Evolutionary conservation across 2,329 filamentous ascomycete genomes (phyloP).

Genomic region (Clonostachys rhizophaga): DNA sequence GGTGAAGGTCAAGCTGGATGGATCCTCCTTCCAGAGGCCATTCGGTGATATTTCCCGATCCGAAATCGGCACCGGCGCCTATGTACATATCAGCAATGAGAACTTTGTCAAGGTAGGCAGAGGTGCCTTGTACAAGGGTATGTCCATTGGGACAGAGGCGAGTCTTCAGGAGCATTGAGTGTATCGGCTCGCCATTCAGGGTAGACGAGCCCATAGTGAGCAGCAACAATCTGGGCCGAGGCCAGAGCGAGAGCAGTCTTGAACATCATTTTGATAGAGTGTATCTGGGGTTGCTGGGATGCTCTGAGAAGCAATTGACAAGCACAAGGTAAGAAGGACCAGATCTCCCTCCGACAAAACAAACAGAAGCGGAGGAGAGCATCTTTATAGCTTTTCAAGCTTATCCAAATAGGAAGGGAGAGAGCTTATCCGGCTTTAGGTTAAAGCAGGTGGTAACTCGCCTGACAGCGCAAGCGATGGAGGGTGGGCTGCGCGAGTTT

Average conservation of each 20-base stretch:
- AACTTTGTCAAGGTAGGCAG: not conserved
- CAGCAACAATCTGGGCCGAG: constrained; percentile 28
- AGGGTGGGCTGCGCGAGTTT: no score
- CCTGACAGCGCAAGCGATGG: no score
- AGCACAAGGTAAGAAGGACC: no score
- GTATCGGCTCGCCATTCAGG: constrained; percentile 45
- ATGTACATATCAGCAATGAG: constrained; percentile 1
- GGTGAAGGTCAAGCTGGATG: constrained; percentile 42
- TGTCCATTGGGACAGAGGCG: constrained; percentile 39
- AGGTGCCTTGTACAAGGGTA: constrained; percentile 41
- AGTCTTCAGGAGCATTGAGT: constrained; percentile 26
- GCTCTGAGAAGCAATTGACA: not conserved
- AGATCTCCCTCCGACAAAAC: no score
- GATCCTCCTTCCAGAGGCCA: constrained; percentile 47
- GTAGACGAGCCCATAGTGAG: constrained; percentile 43
- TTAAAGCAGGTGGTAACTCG: no score
- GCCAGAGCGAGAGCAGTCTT: constrained; percentile 25
- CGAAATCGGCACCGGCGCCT: constrained; percentile 44
- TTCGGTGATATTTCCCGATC: constrained; percentile 40
- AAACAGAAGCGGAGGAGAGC: constrained; percentile 16
- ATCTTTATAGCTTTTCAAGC: not conserved
- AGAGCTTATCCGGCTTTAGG: no score
- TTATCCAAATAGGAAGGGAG: no score
- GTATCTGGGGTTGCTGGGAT: not conserved
- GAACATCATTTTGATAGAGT: constrained; percentile 18